A percentile compares a stretch with the other conserved stretches of the same genome.
Conservation (phyloP, 352 stramenopile species). For the Globisporangium orthogonon region DNA sequence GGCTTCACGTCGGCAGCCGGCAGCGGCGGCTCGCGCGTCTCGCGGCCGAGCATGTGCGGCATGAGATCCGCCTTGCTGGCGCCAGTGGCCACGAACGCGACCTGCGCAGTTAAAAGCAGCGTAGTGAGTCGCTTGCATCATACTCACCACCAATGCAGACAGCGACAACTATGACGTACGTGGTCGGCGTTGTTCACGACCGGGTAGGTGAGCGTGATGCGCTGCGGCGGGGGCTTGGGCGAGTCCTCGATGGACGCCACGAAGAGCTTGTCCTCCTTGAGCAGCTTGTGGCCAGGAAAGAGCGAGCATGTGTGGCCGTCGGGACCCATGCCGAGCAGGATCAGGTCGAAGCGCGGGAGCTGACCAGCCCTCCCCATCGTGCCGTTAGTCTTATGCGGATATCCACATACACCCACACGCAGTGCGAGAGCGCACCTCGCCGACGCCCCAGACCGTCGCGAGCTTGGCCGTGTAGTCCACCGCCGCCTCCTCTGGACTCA, state of each 20-base stretch:
- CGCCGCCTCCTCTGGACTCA: conserved; percentile 53
- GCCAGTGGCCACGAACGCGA: conserved; percentile 90
- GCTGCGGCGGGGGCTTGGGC: conserved; percentile 94
- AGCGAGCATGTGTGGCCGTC: conserved; percentile 98
- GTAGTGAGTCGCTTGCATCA: no score
- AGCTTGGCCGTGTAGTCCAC: conserved; percentile 75
- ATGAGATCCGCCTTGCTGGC: conserved; percentile 87
- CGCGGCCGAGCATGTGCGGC: conserved; percentile 64
- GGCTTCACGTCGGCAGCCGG: conserved; percentile 71
- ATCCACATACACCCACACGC: not conserved
- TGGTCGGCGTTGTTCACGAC: conserved; percentile 90
- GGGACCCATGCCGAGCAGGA: conserved; percentile 96
- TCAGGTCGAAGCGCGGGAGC: conserved; percentile 91
- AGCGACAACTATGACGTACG: conserved; percentile 28
- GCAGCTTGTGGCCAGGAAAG: conserved; percentile 92
- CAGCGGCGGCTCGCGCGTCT: conserved; percentile 50
- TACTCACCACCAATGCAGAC: conserved; percentile 1
- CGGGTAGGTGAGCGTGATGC: conserved; percentile 96
- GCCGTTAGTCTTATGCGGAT: not conserved
- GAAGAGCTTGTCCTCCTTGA: conserved; percentile 80
- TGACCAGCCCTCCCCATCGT: conserved; percentile 9
- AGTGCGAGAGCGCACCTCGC: conserved; percentile 23
- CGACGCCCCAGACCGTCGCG: conserved; percentile 43
- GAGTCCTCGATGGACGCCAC: conserved; percentile 96
- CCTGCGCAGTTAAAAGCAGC: conserved; percentile 20